Evolutionary conservation across 2,329 filamentous ascomycete genomes (phyloP).

Genomic region (Diaporthe sp.): DNA sequence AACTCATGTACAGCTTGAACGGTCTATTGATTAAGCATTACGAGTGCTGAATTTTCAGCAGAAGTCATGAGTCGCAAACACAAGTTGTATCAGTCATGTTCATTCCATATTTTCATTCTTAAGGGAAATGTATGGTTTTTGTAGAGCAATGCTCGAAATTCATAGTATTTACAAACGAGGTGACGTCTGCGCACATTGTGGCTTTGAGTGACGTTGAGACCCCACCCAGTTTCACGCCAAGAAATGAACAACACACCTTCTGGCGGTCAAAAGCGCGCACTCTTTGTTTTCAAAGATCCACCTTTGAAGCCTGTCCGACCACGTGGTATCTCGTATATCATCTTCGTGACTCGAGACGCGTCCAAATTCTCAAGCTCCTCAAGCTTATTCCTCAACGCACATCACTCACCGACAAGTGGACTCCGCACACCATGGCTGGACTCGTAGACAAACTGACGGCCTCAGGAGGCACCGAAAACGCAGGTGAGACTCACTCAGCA

Average conservation of each 20-base stretch:
- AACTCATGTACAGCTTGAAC: neutral
- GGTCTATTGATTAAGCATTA: neutral
- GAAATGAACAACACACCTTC: conserved; percentile 31
- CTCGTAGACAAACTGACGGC: conserved; percentile 55
- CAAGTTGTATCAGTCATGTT: neutral
- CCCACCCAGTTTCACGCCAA: conserved; percentile 21
- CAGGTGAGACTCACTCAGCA: conserved; percentile 45
- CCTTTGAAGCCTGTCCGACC: conserved; percentile 25
- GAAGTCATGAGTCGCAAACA: neutral
- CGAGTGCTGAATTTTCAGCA: neutral
- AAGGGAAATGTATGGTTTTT: neutral
- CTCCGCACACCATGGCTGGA: conserved; percentile 44
- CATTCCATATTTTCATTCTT: neutral
- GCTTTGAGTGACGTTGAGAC: conserved; percentile 31
- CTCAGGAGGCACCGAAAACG: conserved; percentile 54
- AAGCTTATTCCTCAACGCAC: neutral
- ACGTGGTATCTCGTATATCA: conserved; percentile 32
- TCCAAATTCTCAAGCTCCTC: neutral
- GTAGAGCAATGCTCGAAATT: neutral
- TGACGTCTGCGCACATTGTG: neutral
- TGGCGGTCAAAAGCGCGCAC: conserved; percentile 25
- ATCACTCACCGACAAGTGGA: conserved; percentile 5
- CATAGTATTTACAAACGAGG: neutral
- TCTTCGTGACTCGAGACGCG: conserved; percentile 21
- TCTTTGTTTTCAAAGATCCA: conserved; percentile 24